phyloP scores from a whole-genome alignment of 1,284 basidiomycete genomes.

The Peniophora sp. region DNA sequence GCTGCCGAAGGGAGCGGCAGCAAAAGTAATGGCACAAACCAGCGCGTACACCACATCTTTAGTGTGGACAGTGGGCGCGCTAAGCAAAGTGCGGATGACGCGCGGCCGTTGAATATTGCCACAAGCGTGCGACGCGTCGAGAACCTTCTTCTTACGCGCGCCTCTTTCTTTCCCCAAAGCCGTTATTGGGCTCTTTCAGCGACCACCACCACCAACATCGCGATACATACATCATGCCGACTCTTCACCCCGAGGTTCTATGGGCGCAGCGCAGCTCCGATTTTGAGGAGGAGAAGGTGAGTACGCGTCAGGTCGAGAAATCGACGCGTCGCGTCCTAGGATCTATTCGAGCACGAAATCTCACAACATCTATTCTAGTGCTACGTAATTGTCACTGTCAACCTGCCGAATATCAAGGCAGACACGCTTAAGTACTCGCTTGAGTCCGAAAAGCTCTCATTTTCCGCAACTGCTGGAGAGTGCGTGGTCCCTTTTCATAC shows the following conservation, averaged over 20 bases:
- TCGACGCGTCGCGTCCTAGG: conserved; percentile 2
- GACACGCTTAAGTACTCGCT: conserved; percentile 57
- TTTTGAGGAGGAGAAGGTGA: conserved; percentile 61
- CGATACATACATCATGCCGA: conserved; percentile 10
- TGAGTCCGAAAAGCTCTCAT: conserved; percentile 54
- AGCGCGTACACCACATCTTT: conserved; percentile 58
- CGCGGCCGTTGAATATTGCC: neutral
- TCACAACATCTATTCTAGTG: conserved; percentile 42
- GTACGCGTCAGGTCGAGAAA: conserved; percentile 1
- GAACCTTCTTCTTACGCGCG: neutral
- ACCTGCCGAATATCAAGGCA: conserved; percentile 73
- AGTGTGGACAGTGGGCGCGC: neutral
- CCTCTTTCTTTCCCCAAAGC: neutral
- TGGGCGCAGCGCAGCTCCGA: conserved; percentile 87
- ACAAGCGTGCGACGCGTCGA: neutral
- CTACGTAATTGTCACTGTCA: conserved; percentile 76
- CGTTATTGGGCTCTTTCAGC: neutral
- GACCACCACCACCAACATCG: conserved; percentile 4
- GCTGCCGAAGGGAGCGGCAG: conserved; percentile 72
- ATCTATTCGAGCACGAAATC: neutral
- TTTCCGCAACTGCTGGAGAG: conserved; percentile 69
- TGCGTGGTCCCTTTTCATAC: conserved; percentile 27
- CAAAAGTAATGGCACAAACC: conserved; percentile 71
- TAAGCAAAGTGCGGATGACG: neutral
- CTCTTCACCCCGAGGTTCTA: conserved; percentile 75